Evolutionary conservation across 75 land plant species (phyloP).

Genomic region (Azolla pinnata): DNA sequence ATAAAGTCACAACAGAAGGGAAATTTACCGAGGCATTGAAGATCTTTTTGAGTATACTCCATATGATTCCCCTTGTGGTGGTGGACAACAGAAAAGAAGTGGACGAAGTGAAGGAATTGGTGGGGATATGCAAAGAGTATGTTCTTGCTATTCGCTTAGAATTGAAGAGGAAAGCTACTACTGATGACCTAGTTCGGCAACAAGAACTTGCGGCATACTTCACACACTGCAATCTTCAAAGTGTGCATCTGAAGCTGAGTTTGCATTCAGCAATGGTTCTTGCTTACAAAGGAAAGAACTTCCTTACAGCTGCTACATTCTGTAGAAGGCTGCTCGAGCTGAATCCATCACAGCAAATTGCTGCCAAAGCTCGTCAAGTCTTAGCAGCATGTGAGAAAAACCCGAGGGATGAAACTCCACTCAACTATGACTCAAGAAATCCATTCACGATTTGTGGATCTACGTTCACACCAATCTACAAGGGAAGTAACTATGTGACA

Average conservation of each 20-base stretch:
- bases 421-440: slow-evolving; percentile 62
- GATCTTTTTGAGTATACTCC: slow-evolving; percentile 44
- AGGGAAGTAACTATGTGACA: slow-evolving; percentile 41
- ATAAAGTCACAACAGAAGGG: slow-evolving; percentile 51
- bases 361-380: slow-evolving; percentile 50
- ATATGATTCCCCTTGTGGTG: slow-evolving; percentile 55
- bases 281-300: slow-evolving; percentile 35
- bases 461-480: slow-evolving; percentile 50
- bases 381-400: slow-evolving; percentile 47
- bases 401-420: slow-evolving; percentile 30
- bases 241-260: slow-evolving; percentile 42
- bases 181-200: slow-evolving; percentile 45
- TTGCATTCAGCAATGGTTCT: slow-evolving; percentile 52
- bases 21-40: slow-evolving; percentile 54
- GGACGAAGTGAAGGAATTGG: slow-evolving; percentile 56
- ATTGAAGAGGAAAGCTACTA: slow-evolving; percentile 50
- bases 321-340: slow-evolving; percentile 45
- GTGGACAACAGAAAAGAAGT: slow-evolving; percentile 59
- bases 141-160: slow-evolving; percentile 51
- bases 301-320: slow-evolving; percentile 40
- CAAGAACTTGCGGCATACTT: slow-evolving; percentile 69
- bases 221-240: slow-evolving; percentile 58
- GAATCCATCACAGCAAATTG: slow-evolving; percentile 25
- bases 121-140: slow-evolving; percentile 52
- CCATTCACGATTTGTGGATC: slow-evolving; percentile 58